A percentile compares a stretch with the other conserved stretches of the same genome.
These are phyloP conservation scores for Musa balbisiana DNA, from an alignment of 202 grass and related monocot genomes.

Conservation along the genomic window DNA sequence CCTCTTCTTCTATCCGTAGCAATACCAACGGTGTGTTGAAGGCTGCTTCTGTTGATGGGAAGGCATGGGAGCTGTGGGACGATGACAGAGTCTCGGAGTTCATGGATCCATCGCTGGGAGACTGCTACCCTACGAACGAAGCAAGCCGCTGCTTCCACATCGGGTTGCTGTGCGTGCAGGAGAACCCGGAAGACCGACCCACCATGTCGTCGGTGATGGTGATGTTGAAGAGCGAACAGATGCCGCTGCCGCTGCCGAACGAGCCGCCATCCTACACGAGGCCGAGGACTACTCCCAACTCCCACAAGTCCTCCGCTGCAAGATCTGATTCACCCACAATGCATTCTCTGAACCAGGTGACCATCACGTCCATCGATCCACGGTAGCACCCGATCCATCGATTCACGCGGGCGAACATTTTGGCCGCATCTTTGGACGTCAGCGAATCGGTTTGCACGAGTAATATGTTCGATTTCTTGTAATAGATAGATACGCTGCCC, in stretches of 20 bases:
- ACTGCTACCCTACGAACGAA: constrained; percentile 33
- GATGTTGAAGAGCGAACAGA: constrained; percentile 74
- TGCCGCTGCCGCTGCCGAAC: constrained; percentile 37
- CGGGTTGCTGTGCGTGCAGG: constrained; percentile 80
- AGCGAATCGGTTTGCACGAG: too few relatives aligned
- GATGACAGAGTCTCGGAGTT: constrained; percentile 48
- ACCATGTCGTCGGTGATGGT: constrained; percentile 72
- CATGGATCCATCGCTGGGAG: constrained; percentile 52
- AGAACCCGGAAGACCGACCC: constrained; percentile 60
- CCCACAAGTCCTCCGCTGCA: constrained; percentile 31
- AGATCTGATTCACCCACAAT: constrained; percentile 44
- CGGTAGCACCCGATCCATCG: constrained; percentile 19
- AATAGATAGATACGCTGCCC: too few relatives aligned
- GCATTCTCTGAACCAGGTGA: constrained; percentile 68
- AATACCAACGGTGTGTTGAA: background rate
- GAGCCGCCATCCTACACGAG: constrained; percentile 42
- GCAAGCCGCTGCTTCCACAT: constrained; percentile 61
- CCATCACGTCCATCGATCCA: constrained; percentile 59
- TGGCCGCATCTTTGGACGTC: background rate
- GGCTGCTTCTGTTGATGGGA: background rate
- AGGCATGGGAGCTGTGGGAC: constrained; percentile 75
- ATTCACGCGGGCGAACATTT: too few relatives aligned
- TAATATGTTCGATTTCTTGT: too few relatives aligned
- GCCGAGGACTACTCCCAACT: constrained; percentile 16
- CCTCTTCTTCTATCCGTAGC: background rate